Evolutionary conservation across 1,284 basidiomycete species (phyloP).

Genomic region (Phylloboletellus chloephorus): DNA sequence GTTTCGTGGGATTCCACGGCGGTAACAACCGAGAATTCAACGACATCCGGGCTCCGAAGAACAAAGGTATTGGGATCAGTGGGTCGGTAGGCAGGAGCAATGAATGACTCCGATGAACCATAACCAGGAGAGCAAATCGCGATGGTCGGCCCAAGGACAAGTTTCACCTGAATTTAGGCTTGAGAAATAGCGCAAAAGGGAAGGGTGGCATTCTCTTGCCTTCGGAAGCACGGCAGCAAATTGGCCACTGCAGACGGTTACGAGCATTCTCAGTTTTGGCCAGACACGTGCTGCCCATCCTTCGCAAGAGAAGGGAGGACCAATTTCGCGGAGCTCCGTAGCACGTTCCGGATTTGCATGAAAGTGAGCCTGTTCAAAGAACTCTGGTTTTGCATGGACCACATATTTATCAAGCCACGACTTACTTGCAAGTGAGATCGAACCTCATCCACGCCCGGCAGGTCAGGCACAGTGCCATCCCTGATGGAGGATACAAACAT

Average conservation of each 20-base stretch:
- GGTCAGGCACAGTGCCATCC: slow-evolving; percentile 9
- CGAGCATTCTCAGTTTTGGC: slow-evolving; percentile 2
- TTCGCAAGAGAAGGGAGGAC: slow-evolving; percentile 8
- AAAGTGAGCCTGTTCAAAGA: not conserved
- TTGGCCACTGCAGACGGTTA: slow-evolving; percentile 7
- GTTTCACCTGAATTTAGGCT: slow-evolving; percentile 1
- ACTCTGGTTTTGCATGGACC: not conserved
- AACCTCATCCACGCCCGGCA: slow-evolving; percentile 10
- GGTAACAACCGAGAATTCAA: slow-evolving; percentile 8
- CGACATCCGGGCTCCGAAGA: not conserved
- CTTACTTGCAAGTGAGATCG: slow-evolving; percentile 8
- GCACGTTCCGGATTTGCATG: slow-evolving; percentile 10
- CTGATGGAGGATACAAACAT: slow-evolving; percentile 9
- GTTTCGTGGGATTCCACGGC: slow-evolving; percentile 2
- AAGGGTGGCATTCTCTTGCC: not conserved
- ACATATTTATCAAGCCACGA: not conserved
- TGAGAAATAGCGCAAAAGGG: not conserved
- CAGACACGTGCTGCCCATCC: slow-evolving; percentile 15
- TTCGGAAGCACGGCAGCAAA: slow-evolving; percentile 9
- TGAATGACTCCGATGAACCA: slow-evolving; percentile 1
- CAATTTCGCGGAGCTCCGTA: slow-evolving; percentile 9
- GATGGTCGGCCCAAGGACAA: slow-evolving; percentile 5
- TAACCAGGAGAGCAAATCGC: slow-evolving; percentile 6
- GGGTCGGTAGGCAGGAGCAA: not conserved
- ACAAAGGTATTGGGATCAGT: slow-evolving; percentile 1